These are phyloP conservation scores for Barnettozyma pratensis DNA, from an alignment of 805 yeast species.

Conservation along the genomic window DNA sequence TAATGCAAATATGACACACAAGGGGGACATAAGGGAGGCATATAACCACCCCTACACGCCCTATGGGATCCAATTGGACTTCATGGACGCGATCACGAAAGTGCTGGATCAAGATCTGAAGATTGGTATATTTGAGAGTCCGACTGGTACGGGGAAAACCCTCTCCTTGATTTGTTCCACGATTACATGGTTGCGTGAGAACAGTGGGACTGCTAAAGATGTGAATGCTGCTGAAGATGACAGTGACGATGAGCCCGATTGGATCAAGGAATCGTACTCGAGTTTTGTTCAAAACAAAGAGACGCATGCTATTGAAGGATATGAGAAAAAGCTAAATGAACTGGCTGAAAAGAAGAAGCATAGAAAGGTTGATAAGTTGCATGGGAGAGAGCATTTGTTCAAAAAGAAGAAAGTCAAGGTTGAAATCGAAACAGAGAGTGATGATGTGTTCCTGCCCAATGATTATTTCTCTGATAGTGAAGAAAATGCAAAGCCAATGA, in stretches of 20 bases:
- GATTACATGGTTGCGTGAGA: constrained; percentile 71
- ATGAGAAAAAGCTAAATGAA: constrained; percentile 31
- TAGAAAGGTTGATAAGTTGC: constrained; percentile 5
- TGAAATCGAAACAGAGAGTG: constrained; percentile 27
- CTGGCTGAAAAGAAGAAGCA: constrained; percentile 18
- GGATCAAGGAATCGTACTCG: constrained; percentile 48
- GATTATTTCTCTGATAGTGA: constrained; percentile 30
- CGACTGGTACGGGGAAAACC: constrained; percentile 95
- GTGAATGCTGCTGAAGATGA: constrained; percentile 35
- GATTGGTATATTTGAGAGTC: constrained; percentile 83
- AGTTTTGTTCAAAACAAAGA: constrained; percentile 24
- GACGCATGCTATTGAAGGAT: constrained; percentile 24
- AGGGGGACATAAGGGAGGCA: constrained; percentile 4
- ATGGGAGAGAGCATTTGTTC: constrained; percentile 9
- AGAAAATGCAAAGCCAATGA: constrained; percentile 1
- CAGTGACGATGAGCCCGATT: constrained; percentile 59
- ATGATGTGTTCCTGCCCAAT: constrained; percentile 37
- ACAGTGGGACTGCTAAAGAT: constrained; percentile 3
- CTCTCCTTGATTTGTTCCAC: constrained; percentile 80
- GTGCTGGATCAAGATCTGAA: constrained; percentile 51
- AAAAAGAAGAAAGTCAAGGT: constrained; percentile 23
- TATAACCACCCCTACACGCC: constrained; percentile 81
- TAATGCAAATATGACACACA: constrained; percentile 6
- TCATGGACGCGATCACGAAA: constrained; percentile 73
- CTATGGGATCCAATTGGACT: constrained; percentile 67